Evolutionary conservation across 2,329 filamentous ascomycete genomes (phyloP).

Genomic region (Gnomoniopsis smithogilvyi): DNA sequence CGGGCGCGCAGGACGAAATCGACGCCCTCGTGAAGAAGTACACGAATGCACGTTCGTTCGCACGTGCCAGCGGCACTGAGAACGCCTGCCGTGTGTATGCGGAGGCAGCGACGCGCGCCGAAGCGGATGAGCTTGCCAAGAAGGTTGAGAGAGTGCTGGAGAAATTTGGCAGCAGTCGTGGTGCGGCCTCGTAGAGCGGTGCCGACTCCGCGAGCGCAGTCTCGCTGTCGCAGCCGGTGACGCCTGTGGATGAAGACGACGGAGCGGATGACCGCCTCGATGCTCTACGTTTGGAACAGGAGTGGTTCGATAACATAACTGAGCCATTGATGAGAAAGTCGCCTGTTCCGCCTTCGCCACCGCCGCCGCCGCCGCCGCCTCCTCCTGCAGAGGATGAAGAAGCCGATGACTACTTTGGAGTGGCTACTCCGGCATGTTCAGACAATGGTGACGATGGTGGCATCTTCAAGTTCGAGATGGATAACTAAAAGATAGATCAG

Average conservation of each 20-base stretch:
- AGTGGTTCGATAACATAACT: background rate
- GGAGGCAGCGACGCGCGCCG: slow-evolving; percentile 82
- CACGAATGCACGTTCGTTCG: slow-evolving; percentile 84
- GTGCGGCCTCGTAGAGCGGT: slow-evolving; percentile 14
- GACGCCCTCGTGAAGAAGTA: slow-evolving; percentile 88
- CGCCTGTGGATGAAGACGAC: background rate
- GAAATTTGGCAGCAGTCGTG: slow-evolving; percentile 45
- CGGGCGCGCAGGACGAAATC: slow-evolving; percentile 79
- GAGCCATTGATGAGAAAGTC: background rate
- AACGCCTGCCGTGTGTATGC: slow-evolving; percentile 96
- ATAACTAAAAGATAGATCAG: background rate
- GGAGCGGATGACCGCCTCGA: background rate
- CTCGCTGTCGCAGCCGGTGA: background rate
- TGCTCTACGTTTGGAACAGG: background rate
- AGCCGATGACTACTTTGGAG: background rate
- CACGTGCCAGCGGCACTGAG: slow-evolving; percentile 89
- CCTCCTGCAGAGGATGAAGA: background rate
- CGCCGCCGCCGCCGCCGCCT: background rate
- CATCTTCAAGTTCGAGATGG: slow-evolving; percentile 12
- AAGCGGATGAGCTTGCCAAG: slow-evolving; percentile 86
- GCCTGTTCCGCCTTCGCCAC: background rate
- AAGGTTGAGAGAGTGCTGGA: slow-evolving; percentile 76
- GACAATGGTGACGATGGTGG: slow-evolving; percentile 1
- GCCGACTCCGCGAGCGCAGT: background rate
- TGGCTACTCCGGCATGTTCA: background rate